These are phyloP conservation scores for Akanthomyces lecanii DNA, from an alignment of 2,329 filamentous ascomycete species.

Conservation along the genomic window DNA sequence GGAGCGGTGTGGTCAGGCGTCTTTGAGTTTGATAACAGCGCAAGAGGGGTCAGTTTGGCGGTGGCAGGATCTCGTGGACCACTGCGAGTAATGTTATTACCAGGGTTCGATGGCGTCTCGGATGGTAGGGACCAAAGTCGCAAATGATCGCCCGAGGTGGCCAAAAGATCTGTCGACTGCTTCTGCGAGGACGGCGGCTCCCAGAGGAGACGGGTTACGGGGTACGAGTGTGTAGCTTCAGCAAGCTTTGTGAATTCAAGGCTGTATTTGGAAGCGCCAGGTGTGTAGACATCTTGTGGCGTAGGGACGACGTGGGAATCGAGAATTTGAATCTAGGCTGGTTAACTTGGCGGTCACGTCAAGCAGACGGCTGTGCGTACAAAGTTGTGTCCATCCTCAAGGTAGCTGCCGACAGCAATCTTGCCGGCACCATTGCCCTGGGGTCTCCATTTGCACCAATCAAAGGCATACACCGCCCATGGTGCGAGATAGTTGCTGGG, in stretches of 20 bases:
- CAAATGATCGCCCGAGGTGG: slow-evolving; percentile 91
- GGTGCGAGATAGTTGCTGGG: slow-evolving; percentile 93
- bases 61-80: slow-evolving; percentile 53
- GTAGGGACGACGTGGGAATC: slow-evolving; percentile 77
- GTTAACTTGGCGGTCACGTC: neutral
- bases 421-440: slow-evolving; percentile 80
- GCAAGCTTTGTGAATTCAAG: slow-evolving; percentile 91
- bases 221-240: slow-evolving; percentile 96
- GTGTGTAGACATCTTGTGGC: slow-evolving; percentile 62
- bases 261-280: slow-evolving; percentile 67
- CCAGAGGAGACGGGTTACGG: slow-evolving; percentile 92
- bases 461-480: slow-evolving; percentile 93
- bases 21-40: slow-evolving; percentile 93
- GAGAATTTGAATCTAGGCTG: slow-evolving; percentile 83
- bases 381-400: slow-evolving; percentile 98
- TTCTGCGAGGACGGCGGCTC: slow-evolving; percentile 94
- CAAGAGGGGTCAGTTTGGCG: slow-evolving; percentile 85
- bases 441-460: slow-evolving; percentile 98
- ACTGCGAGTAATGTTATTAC: slow-evolving; percentile 62
- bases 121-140: slow-evolving; percentile 88
- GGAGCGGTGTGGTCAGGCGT: slow-evolving; percentile 97
- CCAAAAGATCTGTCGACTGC: slow-evolving; percentile 88
- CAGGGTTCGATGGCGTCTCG: slow-evolving; percentile 51
- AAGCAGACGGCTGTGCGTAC: slow-evolving; percentile 46
- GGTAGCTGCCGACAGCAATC: slow-evolving; percentile 89